These are phyloP conservation scores for Epipyxis sp. DNA, from an alignment of 108 stramenopile species.

Conservation along the genomic window DNA sequence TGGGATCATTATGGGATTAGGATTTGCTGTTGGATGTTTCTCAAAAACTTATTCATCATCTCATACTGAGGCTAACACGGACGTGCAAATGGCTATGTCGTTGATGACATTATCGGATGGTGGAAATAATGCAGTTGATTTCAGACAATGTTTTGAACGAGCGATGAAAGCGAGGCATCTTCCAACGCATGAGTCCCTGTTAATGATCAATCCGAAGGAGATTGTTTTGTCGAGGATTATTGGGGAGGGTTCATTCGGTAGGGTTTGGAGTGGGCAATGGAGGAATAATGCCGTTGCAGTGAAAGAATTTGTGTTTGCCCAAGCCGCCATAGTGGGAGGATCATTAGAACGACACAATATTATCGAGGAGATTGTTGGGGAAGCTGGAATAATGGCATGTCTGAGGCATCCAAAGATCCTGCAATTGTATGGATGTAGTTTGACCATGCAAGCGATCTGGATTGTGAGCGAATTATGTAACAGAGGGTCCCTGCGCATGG, in stretches of 20 bases:
- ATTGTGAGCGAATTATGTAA: constrained; percentile 65
- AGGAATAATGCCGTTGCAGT: constrained; percentile 86
- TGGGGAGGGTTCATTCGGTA: constrained; percentile 92
- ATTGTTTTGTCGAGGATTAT: constrained; percentile 90
- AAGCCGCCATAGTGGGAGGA: constrained; percentile 90
- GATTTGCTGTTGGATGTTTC: constrained; percentile 70
- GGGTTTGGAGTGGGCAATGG: constrained; percentile 96
- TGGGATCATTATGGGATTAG: constrained; percentile 39
- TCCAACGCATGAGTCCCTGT: constrained; percentile 75
- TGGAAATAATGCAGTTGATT: constrained; percentile 53
- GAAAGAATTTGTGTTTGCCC: constrained; percentile 96
- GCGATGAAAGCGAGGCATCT: constrained; percentile 86
- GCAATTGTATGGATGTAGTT: constrained; percentile 89
- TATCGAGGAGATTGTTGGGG: constrained; percentile 95
- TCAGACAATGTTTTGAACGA: constrained; percentile 71
- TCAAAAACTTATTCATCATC: constrained; percentile 58
- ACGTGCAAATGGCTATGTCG: constrained; percentile 59
- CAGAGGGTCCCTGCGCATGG: constrained; percentile 75
- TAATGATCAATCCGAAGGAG: constrained; percentile 88
- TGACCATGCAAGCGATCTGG: constrained; percentile 93
- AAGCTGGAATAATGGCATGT: constrained; percentile 95
- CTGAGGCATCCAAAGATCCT: constrained; percentile 90
- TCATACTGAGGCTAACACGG: constrained; percentile 34
- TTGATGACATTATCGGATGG: constrained; percentile 75
- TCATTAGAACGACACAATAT: constrained; percentile 89